These are phyloP conservation scores for Yamadazyma sp. DNA, from an alignment of 1,139 yeast species.

Conservation along the genomic window DNA sequence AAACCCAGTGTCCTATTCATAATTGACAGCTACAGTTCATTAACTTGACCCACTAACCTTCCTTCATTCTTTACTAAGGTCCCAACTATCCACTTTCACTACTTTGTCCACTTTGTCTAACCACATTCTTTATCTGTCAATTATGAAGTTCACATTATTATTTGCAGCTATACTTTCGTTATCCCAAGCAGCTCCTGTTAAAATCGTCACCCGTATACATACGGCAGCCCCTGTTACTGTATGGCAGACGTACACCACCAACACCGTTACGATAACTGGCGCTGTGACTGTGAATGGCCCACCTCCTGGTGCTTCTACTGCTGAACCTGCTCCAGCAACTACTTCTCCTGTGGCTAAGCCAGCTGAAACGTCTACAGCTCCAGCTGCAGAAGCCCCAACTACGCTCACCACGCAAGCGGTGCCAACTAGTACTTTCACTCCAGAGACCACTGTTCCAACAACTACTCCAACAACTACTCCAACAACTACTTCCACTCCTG, in stretches of 20 bases:
- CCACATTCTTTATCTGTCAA: not conserved
- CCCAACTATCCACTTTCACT: conserved; percentile 2
- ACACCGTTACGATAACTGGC: conserved; percentile 38
- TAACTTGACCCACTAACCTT: not conserved
- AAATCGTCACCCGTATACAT: conserved; percentile 25
- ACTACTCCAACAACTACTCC: conserved; percentile 21
- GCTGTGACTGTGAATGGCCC: conserved; percentile 42
- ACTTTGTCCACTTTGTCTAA: not conserved
- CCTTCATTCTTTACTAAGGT: not conserved
- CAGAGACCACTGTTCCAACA: conserved; percentile 3
- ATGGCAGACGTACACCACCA: conserved; percentile 20
- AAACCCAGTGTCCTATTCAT: too few relatives aligned
- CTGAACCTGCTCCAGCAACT: conserved; percentile 9
- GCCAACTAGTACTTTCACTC: conserved; percentile 5
- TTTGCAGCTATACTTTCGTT: conserved; percentile 21
- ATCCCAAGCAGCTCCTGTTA: conserved; percentile 29
- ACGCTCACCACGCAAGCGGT: conserved; percentile 9
- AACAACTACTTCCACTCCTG: conserved; percentile 20
- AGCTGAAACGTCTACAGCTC: conserved; percentile 7
- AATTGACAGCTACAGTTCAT: not conserved
- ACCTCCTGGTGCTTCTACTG: conserved; percentile 10
- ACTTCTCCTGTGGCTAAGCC: conserved; percentile 7
- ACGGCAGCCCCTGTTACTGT: conserved; percentile 34
- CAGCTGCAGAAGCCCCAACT: conserved; percentile 10
- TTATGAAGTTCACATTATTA: conserved; percentile 17